phyloP scores from a whole-genome alignment of 768 basidiomycete genomes.

The Asterophora parasitica region DNA sequence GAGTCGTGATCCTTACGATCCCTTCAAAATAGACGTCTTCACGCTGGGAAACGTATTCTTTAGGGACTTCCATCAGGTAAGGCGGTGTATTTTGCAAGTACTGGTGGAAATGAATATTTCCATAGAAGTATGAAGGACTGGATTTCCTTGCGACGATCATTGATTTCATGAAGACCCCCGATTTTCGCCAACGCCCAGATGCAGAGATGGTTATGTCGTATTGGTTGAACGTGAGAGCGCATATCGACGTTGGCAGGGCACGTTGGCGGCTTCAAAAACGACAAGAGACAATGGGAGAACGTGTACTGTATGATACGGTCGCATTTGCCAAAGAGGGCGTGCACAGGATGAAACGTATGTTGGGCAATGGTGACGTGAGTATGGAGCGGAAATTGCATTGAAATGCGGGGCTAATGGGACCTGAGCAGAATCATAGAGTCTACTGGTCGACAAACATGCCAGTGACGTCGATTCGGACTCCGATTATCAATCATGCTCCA shows the following conservation, averaged over 20 bases:
- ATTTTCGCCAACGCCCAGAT: constrained; percentile 17
- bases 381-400: background rate
- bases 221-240: constrained; percentile 18
- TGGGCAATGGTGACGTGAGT: background rate
- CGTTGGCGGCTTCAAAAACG: constrained; percentile 16
- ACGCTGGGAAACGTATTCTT: constrained; percentile 9
- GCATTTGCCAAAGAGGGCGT: no score
- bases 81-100: background rate
- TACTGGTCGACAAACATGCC: no score
- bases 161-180: constrained; percentile 20
- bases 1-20: no score
- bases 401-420: no score
- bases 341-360: no score
- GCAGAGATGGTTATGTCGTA: constrained; percentile 18
- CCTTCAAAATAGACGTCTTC: no score
- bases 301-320: no score
- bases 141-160: constrained; percentile 24
- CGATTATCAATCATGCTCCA: no score
- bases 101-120: constrained; percentile 10
- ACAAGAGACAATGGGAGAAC: no score
- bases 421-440: no score
- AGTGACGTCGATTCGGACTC: no score
- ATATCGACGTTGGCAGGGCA: background rate
- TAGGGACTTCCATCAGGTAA: constrained; percentile 19
- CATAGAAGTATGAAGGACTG: constrained; percentile 17